phyloP scores from a whole-genome alignment of 106 monocot genomes.

The Gastrodia elata region DNA sequence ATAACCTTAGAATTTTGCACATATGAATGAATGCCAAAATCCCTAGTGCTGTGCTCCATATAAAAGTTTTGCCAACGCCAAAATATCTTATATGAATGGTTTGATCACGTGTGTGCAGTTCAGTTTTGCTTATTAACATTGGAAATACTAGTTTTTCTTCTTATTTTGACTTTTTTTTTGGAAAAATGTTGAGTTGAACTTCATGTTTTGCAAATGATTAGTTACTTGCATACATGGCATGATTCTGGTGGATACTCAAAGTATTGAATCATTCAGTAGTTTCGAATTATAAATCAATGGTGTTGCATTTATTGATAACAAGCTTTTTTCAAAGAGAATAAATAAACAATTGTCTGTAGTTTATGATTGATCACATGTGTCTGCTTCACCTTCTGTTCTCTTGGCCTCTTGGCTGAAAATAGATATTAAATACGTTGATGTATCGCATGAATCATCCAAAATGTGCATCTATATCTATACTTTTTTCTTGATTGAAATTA shows the following conservation, averaged over 20 bases:
- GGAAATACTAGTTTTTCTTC: too few relatives aligned
- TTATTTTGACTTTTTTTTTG: too few relatives aligned
- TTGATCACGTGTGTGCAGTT: too few relatives aligned
- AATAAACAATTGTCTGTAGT: not conserved
- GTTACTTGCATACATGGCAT: not conserved
- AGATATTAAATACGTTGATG: not conserved
- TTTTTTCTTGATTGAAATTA: not conserved
- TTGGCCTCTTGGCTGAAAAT: constrained; percentile 1
- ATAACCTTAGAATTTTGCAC: too few relatives aligned
- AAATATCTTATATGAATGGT: too few relatives aligned
- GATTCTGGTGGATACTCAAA: not conserved
- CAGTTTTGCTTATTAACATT: too few relatives aligned
- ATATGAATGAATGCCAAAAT: too few relatives aligned
- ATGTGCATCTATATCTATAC: not conserved
- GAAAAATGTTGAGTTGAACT: too few relatives aligned
- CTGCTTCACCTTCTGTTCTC: not conserved
- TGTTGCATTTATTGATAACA: not conserved
- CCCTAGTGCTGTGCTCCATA: too few relatives aligned
- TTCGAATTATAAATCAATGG: not conserved
- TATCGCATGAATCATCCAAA: not conserved
- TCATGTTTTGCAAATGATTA: too few relatives aligned
- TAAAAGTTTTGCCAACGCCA: too few relatives aligned
- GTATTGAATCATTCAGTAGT: not conserved
- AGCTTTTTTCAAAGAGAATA: not conserved
- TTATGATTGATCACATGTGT: not conserved